phyloP scores from a whole-genome alignment of 1,284 basidiomycete species.

The Moniliophthora roreri region DNA sequence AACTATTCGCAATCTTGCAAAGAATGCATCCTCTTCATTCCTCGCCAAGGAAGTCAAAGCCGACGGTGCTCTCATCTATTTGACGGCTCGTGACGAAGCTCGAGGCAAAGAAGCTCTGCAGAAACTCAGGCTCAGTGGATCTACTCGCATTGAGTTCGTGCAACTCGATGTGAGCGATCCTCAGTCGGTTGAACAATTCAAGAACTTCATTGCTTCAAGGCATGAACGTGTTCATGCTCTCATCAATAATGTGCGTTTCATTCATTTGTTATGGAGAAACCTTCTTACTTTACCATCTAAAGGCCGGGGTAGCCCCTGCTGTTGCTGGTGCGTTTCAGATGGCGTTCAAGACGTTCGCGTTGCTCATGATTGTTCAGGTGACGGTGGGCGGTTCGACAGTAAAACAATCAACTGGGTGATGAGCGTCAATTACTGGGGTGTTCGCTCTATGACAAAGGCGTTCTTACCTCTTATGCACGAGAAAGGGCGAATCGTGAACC shows the following conservation, averaged over 20 bases:
- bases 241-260: not conserved
- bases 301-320: not conserved
- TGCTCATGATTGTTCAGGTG: no score
- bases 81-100: not conserved
- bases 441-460: not conserved
- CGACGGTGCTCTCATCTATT: not conserved
- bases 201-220: not conserved
- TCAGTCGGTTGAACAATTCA: not conserved
- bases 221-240: not conserved
- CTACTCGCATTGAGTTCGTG: not conserved
- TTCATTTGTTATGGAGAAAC: not conserved
- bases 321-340: no score
- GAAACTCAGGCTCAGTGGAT: no score
- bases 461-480: not conserved
- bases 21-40: not conserved
- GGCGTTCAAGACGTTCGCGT: no score
- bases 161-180: not conserved
- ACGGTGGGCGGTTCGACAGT: not conserved
- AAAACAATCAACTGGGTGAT: conserved; percentile 1
- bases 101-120: not conserved
- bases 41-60: not conserved
- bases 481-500: not conserved
- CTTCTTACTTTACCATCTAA: not conserved
- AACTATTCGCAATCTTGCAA: not conserved
- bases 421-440: not conserved